Evolutionary conservation across 2,329 filamentous ascomycete species (phyloP).

Genomic region (Neonectria neomacrospora): DNA sequence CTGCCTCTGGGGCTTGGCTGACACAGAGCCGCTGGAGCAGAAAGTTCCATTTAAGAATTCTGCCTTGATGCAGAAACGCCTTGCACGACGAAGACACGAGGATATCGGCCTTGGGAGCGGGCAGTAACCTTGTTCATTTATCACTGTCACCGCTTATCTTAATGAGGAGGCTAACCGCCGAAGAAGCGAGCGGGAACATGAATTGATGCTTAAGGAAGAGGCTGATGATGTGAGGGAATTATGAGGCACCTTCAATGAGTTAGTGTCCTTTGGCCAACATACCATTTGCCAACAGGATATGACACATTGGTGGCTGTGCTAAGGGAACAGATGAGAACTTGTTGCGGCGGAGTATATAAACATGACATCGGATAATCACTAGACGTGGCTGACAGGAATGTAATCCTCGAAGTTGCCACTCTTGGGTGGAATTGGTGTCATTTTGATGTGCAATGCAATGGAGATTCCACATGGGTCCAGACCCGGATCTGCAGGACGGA

Average conservation of each 20-base stretch:
- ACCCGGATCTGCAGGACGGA: neutral
- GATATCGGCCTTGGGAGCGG: neutral
- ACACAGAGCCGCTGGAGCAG: neutral
- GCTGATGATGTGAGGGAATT: neutral
- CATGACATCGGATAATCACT: neutral
- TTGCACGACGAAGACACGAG: neutral
- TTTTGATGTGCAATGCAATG: neutral
- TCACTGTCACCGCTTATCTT: neutral
- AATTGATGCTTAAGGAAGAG: neutral
- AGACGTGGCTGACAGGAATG: neutral
- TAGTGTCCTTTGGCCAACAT: neutral
- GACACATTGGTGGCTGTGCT: slow-evolving; percentile 3
- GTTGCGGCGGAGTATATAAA: neutral
- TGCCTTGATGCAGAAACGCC: neutral
- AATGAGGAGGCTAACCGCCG: neutral
- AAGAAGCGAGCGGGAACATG: neutral
- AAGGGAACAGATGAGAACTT: neutral
- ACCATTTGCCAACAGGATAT: neutral
- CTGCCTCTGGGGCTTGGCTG: neutral
- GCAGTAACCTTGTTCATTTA: neutral
- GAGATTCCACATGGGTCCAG: neutral
- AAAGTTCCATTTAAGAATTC: neutral
- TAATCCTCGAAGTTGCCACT: neutral
- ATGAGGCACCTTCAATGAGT: neutral
- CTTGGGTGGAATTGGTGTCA: neutral